Conservation (phyloP, 1,284 basidiomycete genomes). For the Heliocybe sulcata region DNA sequence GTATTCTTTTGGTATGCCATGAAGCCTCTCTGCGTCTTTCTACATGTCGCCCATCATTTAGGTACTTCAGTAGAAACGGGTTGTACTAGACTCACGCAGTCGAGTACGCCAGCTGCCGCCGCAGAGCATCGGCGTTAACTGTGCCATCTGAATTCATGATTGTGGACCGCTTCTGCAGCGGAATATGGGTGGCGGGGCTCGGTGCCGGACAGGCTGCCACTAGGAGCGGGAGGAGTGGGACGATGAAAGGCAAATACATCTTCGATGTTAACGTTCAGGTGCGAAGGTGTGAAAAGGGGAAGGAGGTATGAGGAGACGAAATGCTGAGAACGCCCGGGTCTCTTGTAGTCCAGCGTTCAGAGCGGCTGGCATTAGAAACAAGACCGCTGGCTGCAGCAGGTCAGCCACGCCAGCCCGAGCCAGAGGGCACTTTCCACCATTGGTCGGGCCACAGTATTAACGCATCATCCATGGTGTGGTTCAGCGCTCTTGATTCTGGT, state of each 20-base stretch:
- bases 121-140: constrained; percentile 10
- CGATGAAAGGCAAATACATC: constrained; percentile 13
- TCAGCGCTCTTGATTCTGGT: too few relatives aligned
- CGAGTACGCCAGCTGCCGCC: constrained; percentile 5
- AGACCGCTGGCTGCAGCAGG: too few relatives aligned
- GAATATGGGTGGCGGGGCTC: not conserved
- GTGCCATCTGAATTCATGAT: constrained; percentile 9
- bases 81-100: constrained; percentile 13
- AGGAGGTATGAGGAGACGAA: not conserved
- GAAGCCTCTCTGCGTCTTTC: constrained; percentile 7
- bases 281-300: not conserved
- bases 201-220: constrained; percentile 4
- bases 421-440: too few relatives aligned
- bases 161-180: constrained; percentile 11
- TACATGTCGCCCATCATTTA: too few relatives aligned
- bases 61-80: too few relatives aligned
- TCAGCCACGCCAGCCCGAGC: too few relatives aligned
- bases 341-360: too few relatives aligned
- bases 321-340: not conserved
- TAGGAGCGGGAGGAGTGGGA: constrained; percentile 9
- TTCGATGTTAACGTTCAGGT: not conserved
- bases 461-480: too few relatives aligned
- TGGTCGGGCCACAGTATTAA: too few relatives aligned
- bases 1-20: constrained; percentile 6
- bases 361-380: too few relatives aligned